Percentiles rank a stretch among this genome's conserved stretches.
Conservation (phyloP, 169 alveolate genomes). For the Plasmodium fragile region DNA sequence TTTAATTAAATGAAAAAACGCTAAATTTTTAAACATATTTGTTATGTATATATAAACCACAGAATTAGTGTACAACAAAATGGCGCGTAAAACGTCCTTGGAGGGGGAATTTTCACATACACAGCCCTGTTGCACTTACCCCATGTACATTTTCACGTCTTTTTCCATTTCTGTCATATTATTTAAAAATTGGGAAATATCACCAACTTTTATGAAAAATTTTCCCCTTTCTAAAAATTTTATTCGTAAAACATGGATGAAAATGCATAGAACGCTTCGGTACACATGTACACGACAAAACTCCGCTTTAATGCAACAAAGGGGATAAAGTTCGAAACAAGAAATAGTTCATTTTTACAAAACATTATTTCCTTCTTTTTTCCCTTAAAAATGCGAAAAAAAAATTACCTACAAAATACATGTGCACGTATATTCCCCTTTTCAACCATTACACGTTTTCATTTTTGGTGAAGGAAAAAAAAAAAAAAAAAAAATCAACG, state of each 20-base stretch:
- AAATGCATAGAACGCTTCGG: background rate
- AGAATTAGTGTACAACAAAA: constrained; percentile 3
- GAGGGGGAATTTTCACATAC: background rate
- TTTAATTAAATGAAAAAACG: background rate
- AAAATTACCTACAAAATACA: constrained; percentile 10
- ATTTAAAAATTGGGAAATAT: background rate
- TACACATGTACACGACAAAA: background rate
- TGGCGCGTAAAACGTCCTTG: background rate
- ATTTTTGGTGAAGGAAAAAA: constrained; percentile 1
- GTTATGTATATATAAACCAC: background rate
- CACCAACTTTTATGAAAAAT: background rate
- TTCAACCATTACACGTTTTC: constrained; percentile 9
- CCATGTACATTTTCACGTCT: constrained; percentile 6
- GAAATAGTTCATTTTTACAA: constrained; percentile 12
- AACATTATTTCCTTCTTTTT: constrained; percentile 24
- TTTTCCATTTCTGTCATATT: background rate
- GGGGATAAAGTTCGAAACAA: background rate
- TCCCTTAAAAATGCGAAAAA: constrained; percentile 10
- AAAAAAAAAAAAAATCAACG: background rate
- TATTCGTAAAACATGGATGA: background rate
- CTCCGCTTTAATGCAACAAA: background rate
- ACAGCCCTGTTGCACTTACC: background rate
- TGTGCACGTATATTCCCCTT: constrained; percentile 17
- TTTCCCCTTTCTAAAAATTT: background rate
- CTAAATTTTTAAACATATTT: background rate